Evolutionary conservation across 2,329 filamentous ascomycete species (phyloP), one percentile per base, ranked within the genome.

Genomic region (Aureobasidium sp.): DNA sequence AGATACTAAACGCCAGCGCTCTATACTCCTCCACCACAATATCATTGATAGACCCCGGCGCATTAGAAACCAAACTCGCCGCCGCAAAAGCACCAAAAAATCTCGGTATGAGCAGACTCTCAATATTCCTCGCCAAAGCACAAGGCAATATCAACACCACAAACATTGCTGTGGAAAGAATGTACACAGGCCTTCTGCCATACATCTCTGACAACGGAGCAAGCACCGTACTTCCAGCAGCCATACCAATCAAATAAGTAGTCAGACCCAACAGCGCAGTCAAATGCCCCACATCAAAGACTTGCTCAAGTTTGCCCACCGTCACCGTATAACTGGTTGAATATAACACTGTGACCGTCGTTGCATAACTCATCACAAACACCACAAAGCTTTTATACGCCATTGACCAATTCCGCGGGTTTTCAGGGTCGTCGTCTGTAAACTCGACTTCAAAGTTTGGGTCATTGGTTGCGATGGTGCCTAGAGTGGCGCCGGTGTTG

Each of bases 241-340:
- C 90, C 50, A 94, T 79, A 6, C 90, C 90, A 29, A 90, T 42
- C 10, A 94, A 79, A 69, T 94, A 95, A 0, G 87, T 86, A 0
- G 90, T 94, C 47, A 95, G 78, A 5, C 90, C 90, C 3, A 94
- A 76, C 0, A 89, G 89, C 0, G 86, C 81, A 16, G 87, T 73
- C 0, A 83, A 85, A 39, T 83, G 78, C 13, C 77, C 80, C 21
- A 84, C 78, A 41, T 79, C 74, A 66, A 91, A 93, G 57, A 90
- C 86, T 15, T 78, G 72, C 68, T 85, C 83, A 72, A 95, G 83
- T 0, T 88, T 86, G 0, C 84, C 81, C 37, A 89, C 83, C 3
- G 86, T 86, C 0, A 86, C 83, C 1, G 90, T 91, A 71, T 94
- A 95, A n/a, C n/a, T n/a, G n/a, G 90, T 94, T 50, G 86, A 90